A percentile compares a stretch with the other conserved stretches of the same genome.
phyloP scores from a whole-genome alignment of 2,329 filamentous ascomycete species.

The Ilyonectria sp. region DNA sequence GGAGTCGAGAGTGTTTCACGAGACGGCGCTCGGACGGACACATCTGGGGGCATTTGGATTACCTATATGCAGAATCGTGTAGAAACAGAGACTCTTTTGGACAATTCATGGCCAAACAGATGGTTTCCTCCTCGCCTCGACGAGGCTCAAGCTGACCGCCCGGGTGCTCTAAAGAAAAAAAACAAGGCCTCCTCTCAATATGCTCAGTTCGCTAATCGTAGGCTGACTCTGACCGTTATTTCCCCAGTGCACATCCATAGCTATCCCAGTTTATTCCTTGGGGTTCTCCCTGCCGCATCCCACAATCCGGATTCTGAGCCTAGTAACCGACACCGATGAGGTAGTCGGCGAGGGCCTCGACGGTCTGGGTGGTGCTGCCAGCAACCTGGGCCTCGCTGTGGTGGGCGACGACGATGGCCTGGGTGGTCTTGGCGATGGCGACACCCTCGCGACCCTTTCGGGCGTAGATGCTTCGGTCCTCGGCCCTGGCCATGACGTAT shows the following conservation, averaged over 20 bases:
- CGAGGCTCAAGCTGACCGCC: conserved; percentile 40
- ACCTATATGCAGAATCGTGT: conserved; percentile 50
- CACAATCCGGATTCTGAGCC: conserved; percentile 38
- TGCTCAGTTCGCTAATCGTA: conserved; percentile 35
- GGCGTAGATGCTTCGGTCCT: conserved; percentile 85
- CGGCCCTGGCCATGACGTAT: conserved; percentile 83
- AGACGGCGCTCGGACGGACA: conserved; percentile 14
- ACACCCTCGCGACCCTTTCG: conserved; percentile 87
- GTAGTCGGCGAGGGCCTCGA: conserved; percentile 90
- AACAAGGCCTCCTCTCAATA: conserved; percentile 42
- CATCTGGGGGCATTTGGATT: conserved; percentile 41
- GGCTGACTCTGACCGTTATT: conserved; percentile 12
- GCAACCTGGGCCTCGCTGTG: conserved; percentile 83
- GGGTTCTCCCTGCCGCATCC: conserved; percentile 10
- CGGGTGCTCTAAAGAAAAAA: conserved; percentile 43
- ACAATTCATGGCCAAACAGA: conserved; percentile 41
- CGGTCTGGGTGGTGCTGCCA: conserved; percentile 82
- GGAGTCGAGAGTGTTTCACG: conserved; percentile 15
- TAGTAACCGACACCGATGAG: conserved; percentile 85
- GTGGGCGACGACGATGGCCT: conserved; percentile 91
- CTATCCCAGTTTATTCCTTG: conserved; percentile 13
- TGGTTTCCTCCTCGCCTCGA: conserved; percentile 40
- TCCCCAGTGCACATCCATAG: conserved; percentile 33
- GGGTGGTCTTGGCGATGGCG: conserved; percentile 86
- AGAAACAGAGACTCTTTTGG: conserved; percentile 44